These are phyloP conservation scores for Leishmania tarentolae DNA, from an alignment of 208 protist species.

Conservation along the genomic window DNA sequence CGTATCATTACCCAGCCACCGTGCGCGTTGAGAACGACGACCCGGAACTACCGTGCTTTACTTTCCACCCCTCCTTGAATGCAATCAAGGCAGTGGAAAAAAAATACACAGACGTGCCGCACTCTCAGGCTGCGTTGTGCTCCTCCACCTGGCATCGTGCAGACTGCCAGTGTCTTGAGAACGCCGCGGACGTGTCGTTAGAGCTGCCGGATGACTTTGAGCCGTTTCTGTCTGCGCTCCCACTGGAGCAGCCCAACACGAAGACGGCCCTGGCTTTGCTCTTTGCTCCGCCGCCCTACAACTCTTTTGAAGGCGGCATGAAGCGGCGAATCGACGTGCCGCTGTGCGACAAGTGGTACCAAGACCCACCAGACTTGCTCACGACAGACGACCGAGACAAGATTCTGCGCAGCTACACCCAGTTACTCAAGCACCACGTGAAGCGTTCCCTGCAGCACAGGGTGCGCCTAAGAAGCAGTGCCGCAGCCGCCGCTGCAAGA, in stretches of 20 bases:
- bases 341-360: constrained; percentile 99
- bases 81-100: constrained; percentile 92
- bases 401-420: constrained; percentile 99
- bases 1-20: constrained; percentile 95
- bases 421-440: constrained; percentile 99
- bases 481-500: constrained; percentile 7
- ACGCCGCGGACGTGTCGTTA: constrained; percentile 25
- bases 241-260: constrained; percentile 93
- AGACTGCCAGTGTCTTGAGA: constrained; percentile 26
- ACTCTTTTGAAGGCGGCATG: constrained; percentile 94
- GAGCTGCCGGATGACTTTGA: constrained; percentile 71
- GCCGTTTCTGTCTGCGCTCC: constrained; percentile 83
- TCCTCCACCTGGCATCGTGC: constrained; percentile 31
- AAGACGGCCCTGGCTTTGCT: constrained; percentile 96
- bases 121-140: constrained; percentile 40
- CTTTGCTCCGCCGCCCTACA: constrained; percentile 98
- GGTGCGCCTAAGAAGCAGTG: constrained; percentile 33
- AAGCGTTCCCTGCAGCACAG: constrained; percentile 97
- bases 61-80: constrained; percentile 99
- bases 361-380: constrained; percentile 90
- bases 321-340: constrained; percentile 98
- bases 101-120: constrained; percentile 39
- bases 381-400: constrained; percentile 84
- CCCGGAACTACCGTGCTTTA: constrained; percentile 98
- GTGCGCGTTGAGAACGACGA: constrained; percentile 95